These are phyloP conservation scores for Xylaria grammica DNA, from an alignment of 495 filamentous ascomycete genomes.

Conservation along the genomic window DNA sequence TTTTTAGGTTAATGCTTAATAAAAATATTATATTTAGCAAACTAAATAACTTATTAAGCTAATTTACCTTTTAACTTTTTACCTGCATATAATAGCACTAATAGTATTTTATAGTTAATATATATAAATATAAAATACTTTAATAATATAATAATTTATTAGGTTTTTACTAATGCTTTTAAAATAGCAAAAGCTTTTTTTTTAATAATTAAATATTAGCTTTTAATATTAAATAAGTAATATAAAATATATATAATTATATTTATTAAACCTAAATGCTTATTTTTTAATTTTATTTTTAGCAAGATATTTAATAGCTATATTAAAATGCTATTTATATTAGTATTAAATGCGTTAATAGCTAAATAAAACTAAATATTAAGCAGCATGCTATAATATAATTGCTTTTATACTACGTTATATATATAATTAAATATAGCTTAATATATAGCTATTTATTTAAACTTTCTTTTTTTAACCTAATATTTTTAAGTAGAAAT, in stretches of 20 bases:
- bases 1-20: neutral
- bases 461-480: neutral
- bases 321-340: neutral
- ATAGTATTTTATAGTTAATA: neutral
- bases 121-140: neutral
- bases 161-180: neutral
- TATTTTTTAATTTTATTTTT: neutral
- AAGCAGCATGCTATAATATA: neutral
- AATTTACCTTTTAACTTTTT: neutral
- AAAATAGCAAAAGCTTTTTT: neutral
- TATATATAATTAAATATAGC: neutral
- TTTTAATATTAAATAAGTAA: neutral
- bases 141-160: neutral
- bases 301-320: neutral
- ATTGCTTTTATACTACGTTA: neutral
- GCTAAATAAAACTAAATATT: neutral
- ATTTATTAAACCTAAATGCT: neutral
- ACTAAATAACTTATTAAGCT: neutral
- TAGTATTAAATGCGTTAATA: neutral
- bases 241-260: conserved; percentile 10
- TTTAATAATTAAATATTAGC: neutral
- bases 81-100: neutral
- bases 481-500: neutral
- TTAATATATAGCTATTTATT: neutral
- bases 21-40: neutral